These are phyloP conservation scores for Trypanosoma cruzi DNA, from an alignment of 208 protist genomes.

Conservation along the genomic window DNA sequence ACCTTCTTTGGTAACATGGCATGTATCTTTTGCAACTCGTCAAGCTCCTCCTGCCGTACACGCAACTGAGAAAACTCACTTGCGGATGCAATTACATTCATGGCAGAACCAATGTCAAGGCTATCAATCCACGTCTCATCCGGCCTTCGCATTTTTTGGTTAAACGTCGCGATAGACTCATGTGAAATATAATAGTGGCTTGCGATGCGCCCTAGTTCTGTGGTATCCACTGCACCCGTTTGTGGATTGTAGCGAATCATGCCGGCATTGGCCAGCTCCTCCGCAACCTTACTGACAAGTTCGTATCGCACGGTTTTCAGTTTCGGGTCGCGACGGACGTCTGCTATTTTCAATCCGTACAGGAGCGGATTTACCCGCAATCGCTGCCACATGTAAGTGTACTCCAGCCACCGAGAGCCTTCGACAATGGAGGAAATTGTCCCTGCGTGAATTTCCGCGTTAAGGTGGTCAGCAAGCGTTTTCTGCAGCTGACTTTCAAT, in stretches of 20 bases:
- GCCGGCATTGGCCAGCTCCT: constrained; percentile 91
- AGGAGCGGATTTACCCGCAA: constrained; percentile 96
- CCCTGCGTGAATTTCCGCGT: constrained; percentile 98
- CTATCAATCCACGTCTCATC: constrained; percentile 85
- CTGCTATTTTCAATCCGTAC: constrained; percentile 95
- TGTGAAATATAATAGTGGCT: constrained; percentile 98
- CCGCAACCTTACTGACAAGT: constrained; percentile 95
- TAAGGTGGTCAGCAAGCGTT: constrained; percentile 97
- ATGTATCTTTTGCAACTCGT: constrained; percentile 93
- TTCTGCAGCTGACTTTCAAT: constrained; percentile 97
- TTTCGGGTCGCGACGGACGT: constrained; percentile 92
- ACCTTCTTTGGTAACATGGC: constrained; percentile 56
- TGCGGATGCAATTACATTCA: constrained; percentile 93
- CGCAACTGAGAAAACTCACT: constrained; percentile 97
- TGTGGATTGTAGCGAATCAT: constrained; percentile 98
- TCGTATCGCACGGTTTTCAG: constrained; percentile 92
- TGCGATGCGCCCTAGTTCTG: constrained; percentile 96
- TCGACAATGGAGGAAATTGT: constrained; percentile 97
- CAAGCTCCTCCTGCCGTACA: constrained; percentile 96
- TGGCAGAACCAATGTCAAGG: constrained; percentile 92
- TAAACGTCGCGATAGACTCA: constrained; percentile 96
- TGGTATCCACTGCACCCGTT: constrained; percentile 95
- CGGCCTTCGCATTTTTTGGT: constrained; percentile 87
- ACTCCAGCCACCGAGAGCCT: constrained; percentile 96
- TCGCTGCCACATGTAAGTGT: constrained; percentile 98